Conservation (phyloP, 1,284 basidiomycete genomes). For the Rhodotorula mucilaginosa region DNA sequence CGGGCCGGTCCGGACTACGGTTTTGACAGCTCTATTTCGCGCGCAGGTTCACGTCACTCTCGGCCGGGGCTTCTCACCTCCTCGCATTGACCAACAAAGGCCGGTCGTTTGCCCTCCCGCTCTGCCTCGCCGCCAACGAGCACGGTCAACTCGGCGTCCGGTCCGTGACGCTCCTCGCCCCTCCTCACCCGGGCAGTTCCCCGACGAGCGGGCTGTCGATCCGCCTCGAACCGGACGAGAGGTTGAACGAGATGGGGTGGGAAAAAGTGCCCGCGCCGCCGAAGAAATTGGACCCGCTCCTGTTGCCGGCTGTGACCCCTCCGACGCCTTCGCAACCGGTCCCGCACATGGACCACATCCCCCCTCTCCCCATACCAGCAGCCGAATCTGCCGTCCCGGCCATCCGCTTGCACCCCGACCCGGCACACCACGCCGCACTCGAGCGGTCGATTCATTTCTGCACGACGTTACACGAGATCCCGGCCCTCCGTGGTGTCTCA, state of each 20-base stretch:
- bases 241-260: constrained; percentile 20
- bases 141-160: constrained; percentile 82
- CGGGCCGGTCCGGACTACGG: neutral
- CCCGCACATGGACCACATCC: constrained; percentile 4
- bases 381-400: constrained; percentile 39
- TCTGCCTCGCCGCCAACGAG: constrained; percentile 72
- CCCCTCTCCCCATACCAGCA: neutral
- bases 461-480: constrained; percentile 74
- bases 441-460: constrained; percentile 63
- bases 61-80: constrained; percentile 74
- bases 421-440: constrained; percentile 18
- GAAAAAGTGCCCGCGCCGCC: constrained; percentile 40
- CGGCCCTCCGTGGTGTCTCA: constrained; percentile 65
- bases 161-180: constrained; percentile 51
- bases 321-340: constrained; percentile 4
- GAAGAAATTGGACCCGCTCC: constrained; percentile 49
- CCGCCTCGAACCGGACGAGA: constrained; percentile 26
- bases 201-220: constrained; percentile 52
- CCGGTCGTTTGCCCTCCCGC: constrained; percentile 74
- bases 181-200: constrained; percentile 43
- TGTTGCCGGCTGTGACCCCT: constrained; percentile 41
- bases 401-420: constrained; percentile 20
- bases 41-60: constrained; percentile 66
- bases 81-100: constrained; percentile 80
- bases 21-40: too few species aligned